Percentiles rank a stretch among this genome's conserved stretches.
Conservation (phyloP, 2,329 filamentous ascomycete species). For the Zymoseptoria passerinii region DNA sequence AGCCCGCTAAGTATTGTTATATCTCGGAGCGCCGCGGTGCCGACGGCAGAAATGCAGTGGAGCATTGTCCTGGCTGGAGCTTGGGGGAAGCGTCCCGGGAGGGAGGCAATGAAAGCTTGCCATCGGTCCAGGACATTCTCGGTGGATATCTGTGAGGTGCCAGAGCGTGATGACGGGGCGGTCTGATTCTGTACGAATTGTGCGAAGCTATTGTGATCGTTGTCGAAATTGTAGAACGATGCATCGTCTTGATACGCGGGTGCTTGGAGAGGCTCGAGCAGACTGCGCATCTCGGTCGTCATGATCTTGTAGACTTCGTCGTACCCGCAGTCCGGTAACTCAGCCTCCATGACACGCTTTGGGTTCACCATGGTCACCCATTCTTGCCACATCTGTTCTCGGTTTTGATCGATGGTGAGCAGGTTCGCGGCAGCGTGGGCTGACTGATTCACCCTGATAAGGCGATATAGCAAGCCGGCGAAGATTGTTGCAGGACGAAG, state of each 20-base stretch:
- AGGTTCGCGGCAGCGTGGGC: constrained; percentile 92
- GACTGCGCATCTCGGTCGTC: constrained; percentile 55
- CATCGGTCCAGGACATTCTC: constrained; percentile 71
- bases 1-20: constrained; percentile 69
- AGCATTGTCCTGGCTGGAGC: constrained; percentile 65
- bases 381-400: constrained; percentile 92
- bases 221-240: constrained; percentile 35
- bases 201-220: constrained; percentile 35
- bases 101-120: constrained; percentile 61
- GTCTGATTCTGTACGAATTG: constrained; percentile 33
- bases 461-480: constrained; percentile 73
- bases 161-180: constrained; percentile 16
- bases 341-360: constrained; percentile 49
- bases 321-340: constrained; percentile 47
- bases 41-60: constrained; percentile 65
- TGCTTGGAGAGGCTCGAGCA: constrained; percentile 59
- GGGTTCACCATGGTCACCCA: constrained; percentile 61
- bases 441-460: constrained; percentile 83
- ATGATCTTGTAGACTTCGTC: constrained; percentile 50
- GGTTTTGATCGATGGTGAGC: constrained; percentile 78
- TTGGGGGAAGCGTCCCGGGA: constrained; percentile 65
- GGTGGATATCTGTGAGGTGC: constrained; percentile 31
- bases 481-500: constrained; percentile 84
- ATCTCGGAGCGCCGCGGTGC: constrained; percentile 70
- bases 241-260: constrained; percentile 28